These are phyloP conservation scores for Hansenula lynferdii DNA, from an alignment of 1,139 yeast genomes.

Conservation along the genomic window DNA sequence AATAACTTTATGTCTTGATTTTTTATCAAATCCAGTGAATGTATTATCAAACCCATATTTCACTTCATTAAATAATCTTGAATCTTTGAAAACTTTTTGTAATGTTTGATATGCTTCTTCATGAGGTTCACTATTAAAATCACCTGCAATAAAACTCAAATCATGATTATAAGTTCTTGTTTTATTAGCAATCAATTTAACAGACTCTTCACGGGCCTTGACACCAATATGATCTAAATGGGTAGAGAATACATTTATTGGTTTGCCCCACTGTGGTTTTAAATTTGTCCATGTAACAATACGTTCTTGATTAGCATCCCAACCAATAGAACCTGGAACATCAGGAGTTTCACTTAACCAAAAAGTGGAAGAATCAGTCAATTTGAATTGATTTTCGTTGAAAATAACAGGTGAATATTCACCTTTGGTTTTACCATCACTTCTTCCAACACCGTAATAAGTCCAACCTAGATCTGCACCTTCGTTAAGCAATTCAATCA, in stretches of 20 bases:
- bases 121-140: conserved; percentile 50
- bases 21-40: conserved; percentile 45
- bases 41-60: conserved; percentile 42
- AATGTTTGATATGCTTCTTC: conserved; percentile 45
- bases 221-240: conserved; percentile 55
- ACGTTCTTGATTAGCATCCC: conserved; percentile 52
- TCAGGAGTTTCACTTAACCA: conserved; percentile 47
- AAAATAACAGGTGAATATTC: conserved; percentile 43
- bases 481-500: conserved; percentile 26
- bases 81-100: conserved; percentile 31
- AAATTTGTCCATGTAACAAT: conserved; percentile 43
- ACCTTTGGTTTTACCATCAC: conserved; percentile 39
- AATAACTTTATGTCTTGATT: conserved; percentile 32
- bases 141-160: conserved; percentile 39
- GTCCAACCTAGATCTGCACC: conserved; percentile 29
- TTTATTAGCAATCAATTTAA: conserved; percentile 39
- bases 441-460: conserved; percentile 43
- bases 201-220: conserved; percentile 42
- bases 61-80: conserved; percentile 20
- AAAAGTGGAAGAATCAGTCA: conserved; percentile 32
- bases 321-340: conserved; percentile 40
- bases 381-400: conserved; percentile 31
- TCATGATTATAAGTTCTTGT: conserved; percentile 35
- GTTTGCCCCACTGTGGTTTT: conserved; percentile 27
- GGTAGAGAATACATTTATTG: conserved; percentile 45